A percentile compares a stretch with the other conserved stretches of the same genome.
Conservation (phyloP, 805 yeast genomes). For the Lipomyces japonicus region DNA sequence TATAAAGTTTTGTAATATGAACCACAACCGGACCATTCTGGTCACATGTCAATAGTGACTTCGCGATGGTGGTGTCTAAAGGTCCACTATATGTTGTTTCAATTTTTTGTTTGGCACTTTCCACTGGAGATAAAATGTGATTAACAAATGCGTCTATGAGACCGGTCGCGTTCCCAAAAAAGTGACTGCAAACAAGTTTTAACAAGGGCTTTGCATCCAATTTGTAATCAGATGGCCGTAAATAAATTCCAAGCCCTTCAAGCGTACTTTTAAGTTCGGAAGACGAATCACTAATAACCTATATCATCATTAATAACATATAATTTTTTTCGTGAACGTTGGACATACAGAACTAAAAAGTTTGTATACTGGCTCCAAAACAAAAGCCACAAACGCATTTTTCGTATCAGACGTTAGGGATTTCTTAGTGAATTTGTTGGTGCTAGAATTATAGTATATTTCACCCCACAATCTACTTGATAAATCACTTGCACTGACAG, state of each 20-base stretch:
- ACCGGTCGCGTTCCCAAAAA: conserved; percentile 54
- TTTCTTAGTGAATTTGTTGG: conserved; percentile 46
- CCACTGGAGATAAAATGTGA: conserved; percentile 41
- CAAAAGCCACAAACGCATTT: conserved; percentile 56
- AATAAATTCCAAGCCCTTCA: conserved; percentile 47
- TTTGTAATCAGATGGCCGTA: conserved; percentile 33
- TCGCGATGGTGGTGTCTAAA: conserved; percentile 27
- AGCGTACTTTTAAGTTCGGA: conserved; percentile 45
- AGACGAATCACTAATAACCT: conserved; percentile 50
- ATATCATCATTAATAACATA: background rate
- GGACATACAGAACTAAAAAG: conserved; percentile 47
- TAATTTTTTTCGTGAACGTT: background rate
- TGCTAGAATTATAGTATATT: conserved; percentile 45
- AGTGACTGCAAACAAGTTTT: conserved; percentile 48
- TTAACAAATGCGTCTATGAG: conserved; percentile 50
- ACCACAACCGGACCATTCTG: conserved; percentile 48
- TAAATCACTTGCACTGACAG: conserved; percentile 43
- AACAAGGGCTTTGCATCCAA: conserved; percentile 60
- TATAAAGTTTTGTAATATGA: conserved; percentile 56
- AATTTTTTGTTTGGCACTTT: conserved; percentile 30
- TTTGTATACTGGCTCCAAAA: conserved; percentile 79
- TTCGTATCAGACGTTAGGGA: conserved; percentile 32
- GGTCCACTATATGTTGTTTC: conserved; percentile 36
- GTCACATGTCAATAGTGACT: conserved; percentile 37
- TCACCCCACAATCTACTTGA: conserved; percentile 74